Evolutionary conservation across 164 flowering plant genomes (phyloP), one percentile per base, ranked within the genome.

Genomic region (Dillenia turbinata): DNA sequence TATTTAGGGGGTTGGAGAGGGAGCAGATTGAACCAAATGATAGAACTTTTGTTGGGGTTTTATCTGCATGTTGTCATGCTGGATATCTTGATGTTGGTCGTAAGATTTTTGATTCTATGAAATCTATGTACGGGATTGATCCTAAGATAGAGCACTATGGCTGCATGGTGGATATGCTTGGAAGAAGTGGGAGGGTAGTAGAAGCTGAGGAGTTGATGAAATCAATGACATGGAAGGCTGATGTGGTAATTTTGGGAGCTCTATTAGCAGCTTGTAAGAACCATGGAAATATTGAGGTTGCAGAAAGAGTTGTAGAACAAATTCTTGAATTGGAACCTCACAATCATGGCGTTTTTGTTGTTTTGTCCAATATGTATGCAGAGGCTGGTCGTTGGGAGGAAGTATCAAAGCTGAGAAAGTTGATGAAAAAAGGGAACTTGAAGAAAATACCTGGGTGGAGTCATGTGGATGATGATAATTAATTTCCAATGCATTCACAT

Each of bases 61-160:
- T 83, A 63, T 83, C 87, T 49, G 87, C 87, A n/a, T 85, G 88
- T 66, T 83, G 87, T 64, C 94, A 85, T 71, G 81, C 75, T 47
- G 87, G 94, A 11, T 63, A 80, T 62, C 58, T 79, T 46, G 86
- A 75, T 58, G 65, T 46, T 52, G 89, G 92, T n/a, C 55, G 59
- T 0, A 60, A 67, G n/a, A 59, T 83, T 17, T 87, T 87, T 54
- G 9, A 71, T 56, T 79, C 81, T 12, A 84, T 87, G 85, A 67
- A 66, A 47, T 49, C 45, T 56, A 68, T 50, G 9, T 80, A 83
- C 56, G 81, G 75, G 12, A 53, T 87, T 50, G 85, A 79, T 46
- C 89, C 87, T 26, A 79, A 76, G 62, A 59, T 85, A 49, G 84
- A 83, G 74, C 90, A 85, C 55, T 85, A 78, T 52, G 82, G 90